Conservation (phyloP, 768 basidiomycete genomes). For the Termitomyces titanicus region DNA sequence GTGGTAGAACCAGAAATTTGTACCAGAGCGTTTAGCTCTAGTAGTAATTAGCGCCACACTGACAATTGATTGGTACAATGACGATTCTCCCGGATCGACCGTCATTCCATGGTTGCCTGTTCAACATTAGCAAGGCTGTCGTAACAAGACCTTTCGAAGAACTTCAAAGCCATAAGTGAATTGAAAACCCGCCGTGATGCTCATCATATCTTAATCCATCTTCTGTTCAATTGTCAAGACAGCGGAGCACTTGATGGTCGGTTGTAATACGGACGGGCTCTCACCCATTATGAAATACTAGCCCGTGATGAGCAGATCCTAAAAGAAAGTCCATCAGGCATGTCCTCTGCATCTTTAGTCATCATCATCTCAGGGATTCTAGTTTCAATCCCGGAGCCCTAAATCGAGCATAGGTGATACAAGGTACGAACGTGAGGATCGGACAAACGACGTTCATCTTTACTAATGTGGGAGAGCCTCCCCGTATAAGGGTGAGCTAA, state of each 20-base stretch:
- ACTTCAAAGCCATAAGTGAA: not conserved
- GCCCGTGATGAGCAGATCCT: not conserved
- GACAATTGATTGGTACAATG: no score
- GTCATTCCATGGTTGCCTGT: no score
- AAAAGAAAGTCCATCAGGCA: not conserved
- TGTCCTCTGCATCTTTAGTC: not conserved
- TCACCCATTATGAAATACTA: not conserved
- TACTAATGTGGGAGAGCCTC: not conserved
- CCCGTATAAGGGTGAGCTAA: not conserved
- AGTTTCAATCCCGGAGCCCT: not conserved
- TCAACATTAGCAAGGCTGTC: not conserved
- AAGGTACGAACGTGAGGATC: not conserved
- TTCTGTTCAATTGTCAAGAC: not conserved
- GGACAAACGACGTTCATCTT: not conserved
- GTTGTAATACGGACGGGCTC: not conserved
- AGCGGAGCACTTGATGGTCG: not conserved
- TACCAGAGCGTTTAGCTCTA: no score
- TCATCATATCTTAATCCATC: not conserved
- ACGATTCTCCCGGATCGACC: no score
- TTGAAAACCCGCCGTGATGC: not conserved
- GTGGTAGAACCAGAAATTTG: no score
- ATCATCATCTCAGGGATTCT: not conserved
- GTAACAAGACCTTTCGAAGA: not conserved
- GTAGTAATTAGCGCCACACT: no score
- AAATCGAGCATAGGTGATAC: not conserved